These are phyloP conservation scores for Populus tomentosa DNA, from an alignment of 441 rosid genomes.

Conservation along the genomic window DNA sequence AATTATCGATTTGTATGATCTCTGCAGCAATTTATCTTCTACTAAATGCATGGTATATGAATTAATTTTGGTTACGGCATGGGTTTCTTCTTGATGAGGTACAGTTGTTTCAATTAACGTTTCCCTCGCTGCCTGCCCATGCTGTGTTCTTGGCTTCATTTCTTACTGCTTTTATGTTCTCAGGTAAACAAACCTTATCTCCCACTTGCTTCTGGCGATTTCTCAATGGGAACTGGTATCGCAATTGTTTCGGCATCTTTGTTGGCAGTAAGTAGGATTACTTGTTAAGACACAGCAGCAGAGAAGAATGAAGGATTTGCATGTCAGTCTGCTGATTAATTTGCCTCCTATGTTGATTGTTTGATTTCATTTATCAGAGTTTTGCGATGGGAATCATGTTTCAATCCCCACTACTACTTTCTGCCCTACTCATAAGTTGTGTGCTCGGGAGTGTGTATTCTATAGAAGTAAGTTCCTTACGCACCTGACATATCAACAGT, in stretches of 20 bases:
- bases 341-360: neutral
- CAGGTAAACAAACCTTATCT: conserved; percentile 37
- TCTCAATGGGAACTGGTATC: conserved; percentile 27
- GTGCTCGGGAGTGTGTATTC: conserved; percentile 34
- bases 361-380: conserved; percentile 14
- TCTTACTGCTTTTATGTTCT: neutral
- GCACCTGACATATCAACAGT: no score
- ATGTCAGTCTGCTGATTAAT: neutral
- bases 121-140: neutral
- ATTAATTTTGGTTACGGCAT: neutral
- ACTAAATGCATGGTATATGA: neutral
- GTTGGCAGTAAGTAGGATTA: conserved; percentile 15
- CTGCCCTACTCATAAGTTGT: conserved; percentile 22
- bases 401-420: conserved; percentile 26
- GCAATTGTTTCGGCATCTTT: conserved; percentile 23
- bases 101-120: neutral
- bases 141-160: neutral
- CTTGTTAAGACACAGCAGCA: neutral
- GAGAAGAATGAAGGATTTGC: neutral
- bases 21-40: neutral
- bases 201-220: conserved; percentile 33
- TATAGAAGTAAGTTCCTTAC: conserved; percentile 23
- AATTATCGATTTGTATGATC: neutral
- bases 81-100: neutral
- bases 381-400: conserved; percentile 23